A percentile compares a stretch with the other conserved stretches of the same genome.
These are phyloP conservation scores for Infundibulicybe gibba DNA, from an alignment of 768 basidiomycete genomes.

Conservation along the genomic window DNA sequence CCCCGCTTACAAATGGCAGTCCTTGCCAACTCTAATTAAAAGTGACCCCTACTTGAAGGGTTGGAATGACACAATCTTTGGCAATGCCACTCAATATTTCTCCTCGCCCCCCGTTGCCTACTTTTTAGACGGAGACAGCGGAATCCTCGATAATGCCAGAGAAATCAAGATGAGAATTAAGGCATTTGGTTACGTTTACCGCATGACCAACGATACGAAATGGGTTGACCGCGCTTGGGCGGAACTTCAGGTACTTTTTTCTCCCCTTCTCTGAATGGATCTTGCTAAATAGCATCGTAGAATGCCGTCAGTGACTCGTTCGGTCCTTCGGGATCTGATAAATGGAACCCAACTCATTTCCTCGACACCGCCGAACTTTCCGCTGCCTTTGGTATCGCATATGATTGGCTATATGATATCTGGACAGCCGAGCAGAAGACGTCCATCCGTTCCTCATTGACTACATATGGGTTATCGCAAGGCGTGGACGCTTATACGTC, in stretches of 20 bases:
- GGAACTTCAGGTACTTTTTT: conserved; percentile 69
- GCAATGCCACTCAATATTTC: conserved; percentile 79
- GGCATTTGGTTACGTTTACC: conserved; percentile 87
- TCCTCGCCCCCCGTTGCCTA: conserved; percentile 64
- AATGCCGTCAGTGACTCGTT: conserved; percentile 75
- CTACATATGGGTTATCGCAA: conserved; percentile 70
- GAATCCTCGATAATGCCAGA: conserved; percentile 89
- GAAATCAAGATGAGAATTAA: conserved; percentile 90
- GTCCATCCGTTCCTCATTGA: conserved; percentile 66
- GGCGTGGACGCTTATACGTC: conserved; percentile 55
- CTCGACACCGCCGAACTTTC: conserved; percentile 90
- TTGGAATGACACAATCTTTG: conserved; percentile 92
- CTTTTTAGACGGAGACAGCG: conserved; percentile 75
- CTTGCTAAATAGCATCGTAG: conserved; percentile 26
- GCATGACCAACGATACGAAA: conserved; percentile 86
- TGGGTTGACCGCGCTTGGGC: conserved; percentile 85
- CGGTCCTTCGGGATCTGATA: conserved; percentile 55
- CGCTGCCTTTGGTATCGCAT: conserved; percentile 87
- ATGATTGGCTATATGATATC: conserved; percentile 92
- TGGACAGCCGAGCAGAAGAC: conserved; percentile 74
- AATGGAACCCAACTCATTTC: conserved; percentile 91
- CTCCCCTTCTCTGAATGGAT: not conserved
- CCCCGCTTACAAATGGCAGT: conserved; percentile 87
- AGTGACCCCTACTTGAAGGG: conserved; percentile 79
- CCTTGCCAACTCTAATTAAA: conserved; percentile 71